phyloP scores from a whole-genome alignment of 129 eudicot species.

The Centrapalus pauciflorus region DNA sequence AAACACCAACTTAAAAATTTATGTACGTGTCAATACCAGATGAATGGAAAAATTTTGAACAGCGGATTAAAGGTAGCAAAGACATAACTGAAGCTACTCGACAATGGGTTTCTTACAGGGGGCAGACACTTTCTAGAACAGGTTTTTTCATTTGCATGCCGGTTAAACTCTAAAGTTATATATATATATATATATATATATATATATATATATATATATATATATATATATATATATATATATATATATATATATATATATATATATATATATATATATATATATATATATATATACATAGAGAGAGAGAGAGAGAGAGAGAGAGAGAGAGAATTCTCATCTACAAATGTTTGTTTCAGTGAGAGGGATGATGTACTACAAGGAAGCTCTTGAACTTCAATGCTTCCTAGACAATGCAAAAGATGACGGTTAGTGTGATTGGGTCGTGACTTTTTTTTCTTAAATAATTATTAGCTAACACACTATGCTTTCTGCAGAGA shows the following conservation, averaged over 20 bases:
- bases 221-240: too few relatives aligned
- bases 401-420: constrained; percentile 86
- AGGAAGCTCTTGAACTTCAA: constrained; percentile 86
- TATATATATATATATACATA: too few relatives aligned
- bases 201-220: not conserved
- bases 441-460: not conserved
- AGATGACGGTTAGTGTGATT: constrained; percentile 68
- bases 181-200: not conserved
- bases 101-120: constrained; percentile 98
- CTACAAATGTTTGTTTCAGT: constrained; percentile 39
- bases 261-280: too few relatives aligned
- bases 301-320: too few relatives aligned
- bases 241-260: too few relatives aligned
- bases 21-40: constrained; percentile 41
- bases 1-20: constrained; percentile 2
- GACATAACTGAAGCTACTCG: constrained; percentile 57
- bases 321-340: too few relatives aligned
- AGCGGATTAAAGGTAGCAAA: constrained; percentile 39
- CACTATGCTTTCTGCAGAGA: constrained; percentile 49
- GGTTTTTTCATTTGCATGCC: constrained; percentile 41
- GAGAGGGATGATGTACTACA: constrained; percentile 99
- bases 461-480: constrained; percentile 8
- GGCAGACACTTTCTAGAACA: constrained; percentile 97
- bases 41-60: constrained; percentile 72
- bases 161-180: not conserved